phyloP scores from a whole-genome alignment of 75 land plant species.

The Sequoia sempervirens region DNA sequence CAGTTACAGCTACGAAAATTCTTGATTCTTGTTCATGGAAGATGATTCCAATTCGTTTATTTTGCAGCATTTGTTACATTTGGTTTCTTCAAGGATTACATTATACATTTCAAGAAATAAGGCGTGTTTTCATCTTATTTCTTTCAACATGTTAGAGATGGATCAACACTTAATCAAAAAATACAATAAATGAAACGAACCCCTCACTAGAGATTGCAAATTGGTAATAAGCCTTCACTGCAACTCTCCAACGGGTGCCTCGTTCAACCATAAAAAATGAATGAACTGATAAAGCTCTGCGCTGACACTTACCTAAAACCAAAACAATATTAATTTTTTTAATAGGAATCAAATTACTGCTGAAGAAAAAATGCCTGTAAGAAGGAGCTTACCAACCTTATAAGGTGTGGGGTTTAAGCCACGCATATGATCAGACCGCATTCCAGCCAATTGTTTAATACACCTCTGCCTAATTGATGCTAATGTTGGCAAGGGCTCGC shows the following conservation, averaged over 20 bases:
- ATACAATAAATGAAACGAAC: background rate
- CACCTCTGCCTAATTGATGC: constrained; percentile 55
- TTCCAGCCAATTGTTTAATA: constrained; percentile 67
- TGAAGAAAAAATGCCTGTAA: background rate
- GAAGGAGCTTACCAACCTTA: constrained; percentile 50
- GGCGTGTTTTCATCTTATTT: background rate
- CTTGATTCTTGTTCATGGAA: background rate
- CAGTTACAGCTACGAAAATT: background rate
- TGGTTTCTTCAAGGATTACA: background rate
- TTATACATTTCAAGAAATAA: background rate
- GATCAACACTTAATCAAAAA: background rate
- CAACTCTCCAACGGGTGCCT: constrained; percentile 95
- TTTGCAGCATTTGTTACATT: background rate
- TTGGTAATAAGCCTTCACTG: constrained; percentile 25
- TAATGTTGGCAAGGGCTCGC: constrained; percentile 68
- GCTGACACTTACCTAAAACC: constrained; percentile 88
- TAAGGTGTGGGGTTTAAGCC: constrained; percentile 96
- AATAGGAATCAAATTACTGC: background rate
- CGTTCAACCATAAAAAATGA: constrained; percentile 93
- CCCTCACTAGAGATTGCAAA: background rate
- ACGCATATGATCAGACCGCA: constrained; percentile 96
- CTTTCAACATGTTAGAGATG: background rate
- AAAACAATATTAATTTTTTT: background rate
- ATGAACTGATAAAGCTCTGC: constrained; percentile 90
- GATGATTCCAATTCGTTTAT: background rate